Evolutionary conservation across 1,139 yeast genomes (phyloP).

Genomic region (Saccharomyces hybrid): DNA sequence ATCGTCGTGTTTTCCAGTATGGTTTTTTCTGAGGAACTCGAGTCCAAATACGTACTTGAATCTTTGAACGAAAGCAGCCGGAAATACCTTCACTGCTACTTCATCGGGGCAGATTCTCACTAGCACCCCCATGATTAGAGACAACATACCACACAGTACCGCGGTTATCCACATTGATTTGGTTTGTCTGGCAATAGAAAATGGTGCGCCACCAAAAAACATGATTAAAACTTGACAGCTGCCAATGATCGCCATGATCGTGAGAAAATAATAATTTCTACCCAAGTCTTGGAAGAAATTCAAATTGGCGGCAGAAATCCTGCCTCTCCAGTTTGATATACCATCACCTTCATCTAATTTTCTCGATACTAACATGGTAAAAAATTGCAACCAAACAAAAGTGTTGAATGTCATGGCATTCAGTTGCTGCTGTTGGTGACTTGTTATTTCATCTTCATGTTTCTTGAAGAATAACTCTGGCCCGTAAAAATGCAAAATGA

Average conservation of each 20-base stretch:
- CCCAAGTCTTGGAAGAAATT: slow-evolving; percentile 77
- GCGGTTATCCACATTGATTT: slow-evolving; percentile 90
- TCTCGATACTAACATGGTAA: slow-evolving; percentile 86
- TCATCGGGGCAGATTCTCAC: slow-evolving; percentile 78
- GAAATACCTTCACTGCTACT: slow-evolving; percentile 66
- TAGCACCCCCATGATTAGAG: slow-evolving; percentile 72
- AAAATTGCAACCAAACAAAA: slow-evolving; percentile 96
- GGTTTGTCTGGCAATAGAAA: slow-evolving; percentile 70
- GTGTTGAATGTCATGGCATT: slow-evolving; percentile 88
- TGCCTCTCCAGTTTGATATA: slow-evolving; percentile 45
- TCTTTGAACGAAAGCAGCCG: slow-evolving; percentile 47
- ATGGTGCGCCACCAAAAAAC: slow-evolving; percentile 97
- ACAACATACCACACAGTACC: slow-evolving; percentile 69
- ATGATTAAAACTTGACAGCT: slow-evolving; percentile 82
- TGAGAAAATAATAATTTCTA: slow-evolving; percentile 75
- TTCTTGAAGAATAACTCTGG: slow-evolving; percentile 46
- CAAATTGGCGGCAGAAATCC: slow-evolving; percentile 54
- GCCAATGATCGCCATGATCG: slow-evolving; percentile 64
- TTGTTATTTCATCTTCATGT: slow-evolving; percentile 32
- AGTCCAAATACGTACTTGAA: slow-evolving; percentile 44
- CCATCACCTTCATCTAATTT: slow-evolving; percentile 87
- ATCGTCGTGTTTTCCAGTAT: slow-evolving; percentile 12
- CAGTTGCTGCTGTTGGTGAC: slow-evolving; percentile 50
- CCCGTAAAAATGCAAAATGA: slow-evolving; percentile 76
- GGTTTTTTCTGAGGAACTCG: slow-evolving; percentile 35